These are phyloP conservation scores for Pichia manshurica DNA, from an alignment of 805 yeast species.

Conservation along the genomic window DNA sequence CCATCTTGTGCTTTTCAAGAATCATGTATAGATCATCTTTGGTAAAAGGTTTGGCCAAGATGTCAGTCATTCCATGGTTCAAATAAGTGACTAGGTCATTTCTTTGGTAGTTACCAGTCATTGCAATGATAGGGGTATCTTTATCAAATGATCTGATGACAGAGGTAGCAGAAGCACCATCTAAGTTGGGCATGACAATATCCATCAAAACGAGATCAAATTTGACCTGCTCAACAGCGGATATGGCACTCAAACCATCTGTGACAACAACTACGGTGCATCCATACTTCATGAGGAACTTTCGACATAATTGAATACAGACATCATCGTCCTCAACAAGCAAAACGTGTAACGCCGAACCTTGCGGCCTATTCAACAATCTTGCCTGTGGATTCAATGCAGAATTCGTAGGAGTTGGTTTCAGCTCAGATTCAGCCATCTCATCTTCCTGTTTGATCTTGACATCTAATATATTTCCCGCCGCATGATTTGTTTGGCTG, in stretches of 20 bases:
- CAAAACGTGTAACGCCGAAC: constrained; percentile 54
- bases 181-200: constrained; percentile 82
- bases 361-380: constrained; percentile 27
- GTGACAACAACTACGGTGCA: constrained; percentile 89
- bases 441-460: not conserved
- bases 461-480: not conserved
- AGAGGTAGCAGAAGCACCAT: constrained; percentile 88
- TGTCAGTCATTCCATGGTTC: constrained; percentile 88
- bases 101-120: constrained; percentile 86
- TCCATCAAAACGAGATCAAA: constrained; percentile 82
- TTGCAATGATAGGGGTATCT: constrained; percentile 85
- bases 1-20: constrained; percentile 64
- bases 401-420: not conserved
- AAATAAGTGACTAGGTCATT: constrained; percentile 74
- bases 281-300: constrained; percentile 80
- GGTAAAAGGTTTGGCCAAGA: constrained; percentile 90
- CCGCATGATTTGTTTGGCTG: not conserved
- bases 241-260: constrained; percentile 87
- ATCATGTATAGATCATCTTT: constrained; percentile 77
- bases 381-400: constrained; percentile 13
- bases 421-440: not conserved
- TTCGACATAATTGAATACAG: constrained; percentile 76
- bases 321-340: constrained; percentile 78
- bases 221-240: constrained; percentile 61
- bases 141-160: constrained; percentile 80